Evolutionary conservation across 805 yeast genomes (phyloP).

Genomic region (Kodamaea kaohsiungensis): DNA sequence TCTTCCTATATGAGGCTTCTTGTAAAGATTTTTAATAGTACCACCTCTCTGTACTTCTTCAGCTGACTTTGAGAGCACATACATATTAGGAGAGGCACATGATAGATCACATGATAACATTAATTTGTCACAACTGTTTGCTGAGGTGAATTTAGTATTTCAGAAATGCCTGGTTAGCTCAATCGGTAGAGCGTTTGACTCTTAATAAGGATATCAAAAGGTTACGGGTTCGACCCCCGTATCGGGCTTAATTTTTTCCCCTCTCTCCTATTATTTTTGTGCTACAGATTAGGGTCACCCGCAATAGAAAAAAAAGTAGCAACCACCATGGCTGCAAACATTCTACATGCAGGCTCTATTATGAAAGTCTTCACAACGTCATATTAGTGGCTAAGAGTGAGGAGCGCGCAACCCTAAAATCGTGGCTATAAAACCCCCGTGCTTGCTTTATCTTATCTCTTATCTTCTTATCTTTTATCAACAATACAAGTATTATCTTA

Average conservation of each 20-base stretch:
- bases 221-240: slow-evolving; percentile 22
- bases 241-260: slow-evolving; percentile 16
- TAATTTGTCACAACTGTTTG: no score
- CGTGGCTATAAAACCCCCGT: slow-evolving; percentile 3
- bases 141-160: neutral
- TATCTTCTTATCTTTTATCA: neutral
- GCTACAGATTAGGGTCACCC: neutral
- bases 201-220: slow-evolving; percentile 16
- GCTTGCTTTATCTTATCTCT: slow-evolving; percentile 5
- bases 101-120: no score
- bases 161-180: slow-evolving; percentile 10
- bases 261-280: neutral
- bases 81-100: no score
- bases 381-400: neutral
- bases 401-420: neutral
- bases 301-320: neutral
- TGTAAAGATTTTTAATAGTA: no score
- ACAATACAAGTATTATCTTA: neutral
- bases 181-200: slow-evolving; percentile 12
- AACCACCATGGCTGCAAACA: slow-evolving; percentile 1
- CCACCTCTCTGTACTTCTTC: no score
- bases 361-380: neutral
- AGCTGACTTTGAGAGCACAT: no score
- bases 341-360: neutral
- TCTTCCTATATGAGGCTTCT: no score